A percentile compares a stretch with the other conserved stretches of the same genome.
phyloP scores from a whole-genome alignment of 2,329 filamentous ascomycete species.

The Botrytis medusae region DNA sequence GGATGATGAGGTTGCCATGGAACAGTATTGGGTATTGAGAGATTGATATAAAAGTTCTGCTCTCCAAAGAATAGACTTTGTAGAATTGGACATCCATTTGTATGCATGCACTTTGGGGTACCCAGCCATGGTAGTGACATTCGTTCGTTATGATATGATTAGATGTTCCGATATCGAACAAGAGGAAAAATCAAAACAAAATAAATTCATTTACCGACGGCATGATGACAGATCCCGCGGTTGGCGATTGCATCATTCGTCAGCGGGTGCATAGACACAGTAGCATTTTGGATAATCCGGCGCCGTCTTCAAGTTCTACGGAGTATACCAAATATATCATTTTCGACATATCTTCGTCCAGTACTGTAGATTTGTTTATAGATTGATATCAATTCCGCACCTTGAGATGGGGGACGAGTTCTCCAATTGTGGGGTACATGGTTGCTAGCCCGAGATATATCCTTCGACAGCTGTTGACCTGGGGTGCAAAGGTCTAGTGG shows the following conservation, averaged over 20 bases:
- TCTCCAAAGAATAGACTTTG: not conserved
- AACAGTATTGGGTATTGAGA: not conserved
- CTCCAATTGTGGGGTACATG: constrained; percentile 8
- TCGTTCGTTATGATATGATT: not conserved
- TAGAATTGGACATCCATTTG: not conserved
- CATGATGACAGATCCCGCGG: constrained; percentile 1
- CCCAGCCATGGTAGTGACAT: not conserved
- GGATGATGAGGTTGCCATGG: not conserved
- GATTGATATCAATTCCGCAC: not conserved
- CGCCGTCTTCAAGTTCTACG: not conserved
- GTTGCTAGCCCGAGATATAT: not conserved
- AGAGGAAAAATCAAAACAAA: not conserved
- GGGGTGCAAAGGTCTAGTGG: not conserved
- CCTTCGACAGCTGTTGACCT: not conserved
- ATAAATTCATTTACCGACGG: not conserved
- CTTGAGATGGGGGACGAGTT: constrained; percentile 2
- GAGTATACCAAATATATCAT: not conserved
- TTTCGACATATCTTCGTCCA: not conserved
- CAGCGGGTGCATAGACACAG: not conserved
- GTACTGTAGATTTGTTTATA: not conserved
- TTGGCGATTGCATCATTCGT: constrained; percentile 3
- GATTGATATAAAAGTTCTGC: not conserved
- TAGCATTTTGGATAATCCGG: not conserved
- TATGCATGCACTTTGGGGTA: not conserved
- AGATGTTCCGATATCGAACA: not conserved